Percentiles rank a stretch among this genome's conserved stretches.
Evolutionary conservation across 2,329 filamentous ascomycete species (phyloP).

Genomic region (Ophiosphaerella herpotricha): DNA sequence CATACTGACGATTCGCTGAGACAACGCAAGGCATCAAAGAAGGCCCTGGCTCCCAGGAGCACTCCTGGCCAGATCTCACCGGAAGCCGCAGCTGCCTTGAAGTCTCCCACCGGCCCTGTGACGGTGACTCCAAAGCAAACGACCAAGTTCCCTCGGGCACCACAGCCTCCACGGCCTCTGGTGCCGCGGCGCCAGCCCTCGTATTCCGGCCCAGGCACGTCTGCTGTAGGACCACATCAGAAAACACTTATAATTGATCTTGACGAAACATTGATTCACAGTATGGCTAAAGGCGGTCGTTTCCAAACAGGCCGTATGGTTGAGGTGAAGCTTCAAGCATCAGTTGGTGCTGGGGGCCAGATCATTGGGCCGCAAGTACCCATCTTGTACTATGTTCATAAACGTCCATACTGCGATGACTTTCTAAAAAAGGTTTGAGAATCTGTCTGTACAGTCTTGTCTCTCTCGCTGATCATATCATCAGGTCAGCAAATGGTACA

Average conservation of each 20-base stretch:
- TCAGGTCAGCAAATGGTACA: constrained; percentile 95
- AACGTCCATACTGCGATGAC: constrained; percentile 94
- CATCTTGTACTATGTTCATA: constrained; percentile 98
- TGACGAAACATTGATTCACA: constrained; percentile 97
- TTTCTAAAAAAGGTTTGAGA: constrained; percentile 79
- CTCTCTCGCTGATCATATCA: constrained; percentile 20
- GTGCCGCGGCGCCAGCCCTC: constrained; percentile 89
- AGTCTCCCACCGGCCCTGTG: constrained; percentile 87
- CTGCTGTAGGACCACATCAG: constrained; percentile 55
- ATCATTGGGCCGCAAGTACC: constrained; percentile 85
- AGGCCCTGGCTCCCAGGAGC: constrained; percentile 53
- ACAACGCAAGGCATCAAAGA: constrained; percentile 72
- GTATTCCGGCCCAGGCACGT: constrained; percentile 61
- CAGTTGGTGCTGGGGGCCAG: constrained; percentile 68
- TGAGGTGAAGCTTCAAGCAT: constrained; percentile 85
- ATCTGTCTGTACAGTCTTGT: neutral
- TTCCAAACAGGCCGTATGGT: constrained; percentile 99
- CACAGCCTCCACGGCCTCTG: constrained; percentile 84
- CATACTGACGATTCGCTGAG: constrained; percentile 77
- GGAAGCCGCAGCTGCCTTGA: constrained; percentile 69
- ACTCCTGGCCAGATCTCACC: constrained; percentile 43
- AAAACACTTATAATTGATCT: constrained; percentile 96
- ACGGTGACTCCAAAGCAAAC: constrained; percentile 61
- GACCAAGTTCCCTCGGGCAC: constrained; percentile 88
- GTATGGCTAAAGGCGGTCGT: constrained; percentile 92